Evolutionary conservation across 2,329 filamentous ascomycete species (phyloP).

Genomic region (Ophiostoma australiae): DNA sequence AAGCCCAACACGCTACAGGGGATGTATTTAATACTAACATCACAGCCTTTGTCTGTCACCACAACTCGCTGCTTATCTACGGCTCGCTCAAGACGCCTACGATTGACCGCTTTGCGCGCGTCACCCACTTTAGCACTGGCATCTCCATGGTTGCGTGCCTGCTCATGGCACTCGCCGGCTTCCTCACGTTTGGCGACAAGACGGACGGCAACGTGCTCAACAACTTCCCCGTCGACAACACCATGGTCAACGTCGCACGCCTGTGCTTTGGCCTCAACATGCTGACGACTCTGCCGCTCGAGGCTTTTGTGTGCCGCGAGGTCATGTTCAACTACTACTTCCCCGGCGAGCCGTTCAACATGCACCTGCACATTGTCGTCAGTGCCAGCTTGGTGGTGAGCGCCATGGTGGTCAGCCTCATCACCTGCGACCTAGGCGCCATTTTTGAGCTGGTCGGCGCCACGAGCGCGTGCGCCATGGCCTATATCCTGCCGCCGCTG

Average conservation of each 20-base stretch:
- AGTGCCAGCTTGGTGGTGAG: conserved; percentile 75
- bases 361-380: conserved; percentile 79
- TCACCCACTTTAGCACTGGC: conserved; percentile 89
- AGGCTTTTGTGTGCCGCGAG: conserved; percentile 95
- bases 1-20: not conserved
- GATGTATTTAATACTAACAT: not conserved
- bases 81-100: conserved; percentile 91
- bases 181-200: conserved; percentile 85
- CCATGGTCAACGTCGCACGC: conserved; percentile 89
- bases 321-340: conserved; percentile 86
- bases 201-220: conserved; percentile 96
- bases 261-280: conserved; percentile 98
- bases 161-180: conserved; percentile 79
- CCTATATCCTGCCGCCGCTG: conserved; percentile 89
- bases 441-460: conserved; percentile 96
- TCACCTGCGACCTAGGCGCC: conserved; percentile 88
- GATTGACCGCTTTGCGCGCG: conserved; percentile 85
- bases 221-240: conserved; percentile 88
- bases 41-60: conserved; percentile 66
- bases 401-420: conserved; percentile 69
- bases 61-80: conserved; percentile 97
- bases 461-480: conserved; percentile 87
- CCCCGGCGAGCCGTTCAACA: conserved; percentile 66
- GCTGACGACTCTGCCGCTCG: conserved; percentile 92
- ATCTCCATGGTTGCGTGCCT: conserved; percentile 92